A percentile compares a stretch with the other conserved stretches of the same genome.
Evolutionary conservation across 768 basidiomycete species (phyloP).

Genomic region (Gymnopilus dilepis): DNA sequence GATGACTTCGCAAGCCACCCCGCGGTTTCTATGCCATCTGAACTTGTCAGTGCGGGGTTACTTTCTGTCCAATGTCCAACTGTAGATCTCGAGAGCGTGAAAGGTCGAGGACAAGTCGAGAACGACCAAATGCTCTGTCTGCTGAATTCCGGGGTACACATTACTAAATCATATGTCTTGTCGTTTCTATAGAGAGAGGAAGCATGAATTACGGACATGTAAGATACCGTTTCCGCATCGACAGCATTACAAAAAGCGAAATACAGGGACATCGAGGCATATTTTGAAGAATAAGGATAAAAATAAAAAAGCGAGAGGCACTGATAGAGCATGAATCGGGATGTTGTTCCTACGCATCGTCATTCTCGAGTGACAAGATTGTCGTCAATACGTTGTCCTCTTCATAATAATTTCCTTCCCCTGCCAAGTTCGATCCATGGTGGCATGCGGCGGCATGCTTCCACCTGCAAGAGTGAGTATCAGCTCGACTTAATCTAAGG

Average conservation of each 20-base stretch:
- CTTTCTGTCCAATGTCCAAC: no score
- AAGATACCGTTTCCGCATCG: neutral
- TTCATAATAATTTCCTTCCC: slow-evolving; percentile 63
- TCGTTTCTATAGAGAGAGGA: no score
- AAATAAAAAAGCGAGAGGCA: neutral
- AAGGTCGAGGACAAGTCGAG: no score
- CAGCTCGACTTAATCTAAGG: neutral
- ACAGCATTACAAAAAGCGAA: neutral
- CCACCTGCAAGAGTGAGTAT: slow-evolving; percentile 55
- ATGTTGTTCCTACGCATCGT: neutral
- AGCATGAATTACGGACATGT: neutral
- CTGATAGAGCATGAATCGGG: neutral
- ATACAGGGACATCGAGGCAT: neutral
- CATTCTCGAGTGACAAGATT: slow-evolving; percentile 13
- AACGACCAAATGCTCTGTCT: no score
- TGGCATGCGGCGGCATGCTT: slow-evolving; percentile 86
- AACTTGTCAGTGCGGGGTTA: no score
- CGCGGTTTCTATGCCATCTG: no score
- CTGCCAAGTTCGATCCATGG: slow-evolving; percentile 55
- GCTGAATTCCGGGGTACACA: no score
- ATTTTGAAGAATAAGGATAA: slow-evolving; percentile 5
- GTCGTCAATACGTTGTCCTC: slow-evolving; percentile 49
- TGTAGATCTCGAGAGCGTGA: no score
- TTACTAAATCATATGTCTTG: no score
- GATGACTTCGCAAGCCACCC: no score